Base-by-base conservation (phyloP, 768 basidiomycete species). In the Xerocomellus amylosporus region DNA sequence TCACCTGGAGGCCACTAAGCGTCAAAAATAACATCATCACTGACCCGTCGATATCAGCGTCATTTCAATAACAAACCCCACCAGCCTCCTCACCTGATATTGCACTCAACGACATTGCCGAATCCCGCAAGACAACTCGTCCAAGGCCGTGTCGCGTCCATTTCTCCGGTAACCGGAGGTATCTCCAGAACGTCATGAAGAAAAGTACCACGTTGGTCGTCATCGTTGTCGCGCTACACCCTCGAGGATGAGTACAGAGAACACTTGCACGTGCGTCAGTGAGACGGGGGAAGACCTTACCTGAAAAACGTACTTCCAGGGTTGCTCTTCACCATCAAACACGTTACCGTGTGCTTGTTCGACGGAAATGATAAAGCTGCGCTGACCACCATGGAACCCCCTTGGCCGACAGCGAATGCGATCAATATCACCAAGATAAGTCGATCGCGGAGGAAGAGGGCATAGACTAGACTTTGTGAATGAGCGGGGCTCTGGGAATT, bases 151-250 rank as follows among this genome's bases (percentile, higher is more conserved):
- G n/a, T 2, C 7, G 39, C 2, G 60, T 50, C 53, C 58, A 60
- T 3, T n/a, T 34, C 19, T 8, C 20, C 1, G 64, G 63, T 30
- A 64, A 39, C 5, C 41, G 37, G 2, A 64, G 8, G 38, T 47
- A 67, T 33, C 55, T 54, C 59, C 53, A 66, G 26, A 61, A 54
- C 1, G 62, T 55, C 59, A 68, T 53, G 46, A 61, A 55, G 19
- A 58, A 51, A 37, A 68, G 42, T 1, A 56, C 1, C 3, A 54
- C 0, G 28, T 55, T 55, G 6, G 49, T 61, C 4, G 55, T 54
- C 56, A 68, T 55, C 6, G 59, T 68, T 31, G 64, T 61, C 7
- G 49, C 45, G 9, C 65, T 61, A 33, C 17, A 17, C 10, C 20
- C 37, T 24, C 6, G 4, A 41, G 37, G 2, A 30, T 51, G 5